These are phyloP conservation scores for Vitis labrusca DNA, from an alignment of 164 flowering plant species.

Conservation along the genomic window DNA sequence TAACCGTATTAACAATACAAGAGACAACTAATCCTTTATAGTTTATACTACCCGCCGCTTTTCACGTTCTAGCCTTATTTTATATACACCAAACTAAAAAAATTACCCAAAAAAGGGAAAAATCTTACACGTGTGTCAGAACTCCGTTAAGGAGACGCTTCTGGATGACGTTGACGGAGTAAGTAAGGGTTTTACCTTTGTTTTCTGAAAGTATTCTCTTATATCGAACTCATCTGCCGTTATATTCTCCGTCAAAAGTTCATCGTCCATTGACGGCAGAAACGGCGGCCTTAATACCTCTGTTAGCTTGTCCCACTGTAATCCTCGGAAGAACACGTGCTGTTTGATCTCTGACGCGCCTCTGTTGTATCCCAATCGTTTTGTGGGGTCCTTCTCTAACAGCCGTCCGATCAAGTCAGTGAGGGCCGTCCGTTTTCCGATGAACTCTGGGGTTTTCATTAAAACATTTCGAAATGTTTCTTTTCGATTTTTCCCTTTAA, in stretches of 20 bases:
- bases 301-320: constrained; percentile 73
- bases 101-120: background rate
- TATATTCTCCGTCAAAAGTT: constrained; percentile 9
- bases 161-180: constrained; percentile 36
- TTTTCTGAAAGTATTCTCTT: constrained; percentile 47
- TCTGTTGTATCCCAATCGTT: constrained; percentile 56
- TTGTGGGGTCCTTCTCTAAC: constrained; percentile 75
- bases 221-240: constrained; percentile 28
- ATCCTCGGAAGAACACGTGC: constrained; percentile 70
- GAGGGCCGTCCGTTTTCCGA: constrained; percentile 54
- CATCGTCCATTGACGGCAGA: constrained; percentile 53
- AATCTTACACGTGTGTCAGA: constrained; percentile 31
- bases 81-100: constrained; percentile 10
- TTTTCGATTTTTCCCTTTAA: constrained; percentile 69
- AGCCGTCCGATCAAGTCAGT: constrained; percentile 70
- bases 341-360: constrained; percentile 82
- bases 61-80: background rate
- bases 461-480: constrained; percentile 76
- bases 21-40: background rate
- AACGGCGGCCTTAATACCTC: constrained; percentile 87
- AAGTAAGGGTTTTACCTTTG: constrained; percentile 35
- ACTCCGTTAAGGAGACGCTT: constrained; percentile 52
- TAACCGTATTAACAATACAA: constrained; percentile 14
- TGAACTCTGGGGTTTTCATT: constrained; percentile 49
- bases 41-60: constrained; percentile 5